Evolutionary conservation across 768 basidiomycete species (phyloP), one percentile per base, ranked within the genome.

Genomic region (Pleurotus platypus): DNA sequence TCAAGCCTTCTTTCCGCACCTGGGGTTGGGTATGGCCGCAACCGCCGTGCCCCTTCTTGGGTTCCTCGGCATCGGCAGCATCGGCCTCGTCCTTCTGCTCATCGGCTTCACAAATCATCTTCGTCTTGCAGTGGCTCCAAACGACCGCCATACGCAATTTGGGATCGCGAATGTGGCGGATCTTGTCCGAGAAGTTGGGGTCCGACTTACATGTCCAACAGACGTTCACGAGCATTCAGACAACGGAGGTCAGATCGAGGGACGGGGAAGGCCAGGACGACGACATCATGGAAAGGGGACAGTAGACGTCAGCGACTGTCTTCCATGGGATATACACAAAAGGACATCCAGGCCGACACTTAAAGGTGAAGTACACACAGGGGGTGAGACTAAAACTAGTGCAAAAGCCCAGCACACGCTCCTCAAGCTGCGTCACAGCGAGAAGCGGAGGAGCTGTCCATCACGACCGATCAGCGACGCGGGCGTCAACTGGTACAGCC

Each of bases 21-120:
- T 80, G 76, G 0, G 97, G 97, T 70, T 99, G 97, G 24, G 80
- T 71, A 65, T 94, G 92, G 45, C 97, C 97, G 71, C 97, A 98
- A 13, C 97, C 97, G n/a, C 94, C 95, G 60, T 98, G 97, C 2
- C 93, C 92, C 66, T 86, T 90, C 76, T 92, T 92, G 47, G 83
- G 78, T 61, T 92, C 92, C 40, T 85, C 87, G 39, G 73, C 76
- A 12, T 82, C 86, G 35, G 77, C 80, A 15, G 83, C 87, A 27
- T 83, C 89, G 57, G 83, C 86, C 64, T 94, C 94, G 60, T 94
- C 92, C 70, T 92, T 90, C 49, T 86, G 82, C 42, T 92, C 89
- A 72, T 96, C 92, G 64, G 92, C 74, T 64, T 94, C 93, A 79
- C 96, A 99, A 46, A 80, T 66, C 78, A 81, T 93, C 74, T 91